Base-by-base conservation (phyloP, 495 filamentous ascomycete species). In the Penicillium simplicissimum region DNA sequence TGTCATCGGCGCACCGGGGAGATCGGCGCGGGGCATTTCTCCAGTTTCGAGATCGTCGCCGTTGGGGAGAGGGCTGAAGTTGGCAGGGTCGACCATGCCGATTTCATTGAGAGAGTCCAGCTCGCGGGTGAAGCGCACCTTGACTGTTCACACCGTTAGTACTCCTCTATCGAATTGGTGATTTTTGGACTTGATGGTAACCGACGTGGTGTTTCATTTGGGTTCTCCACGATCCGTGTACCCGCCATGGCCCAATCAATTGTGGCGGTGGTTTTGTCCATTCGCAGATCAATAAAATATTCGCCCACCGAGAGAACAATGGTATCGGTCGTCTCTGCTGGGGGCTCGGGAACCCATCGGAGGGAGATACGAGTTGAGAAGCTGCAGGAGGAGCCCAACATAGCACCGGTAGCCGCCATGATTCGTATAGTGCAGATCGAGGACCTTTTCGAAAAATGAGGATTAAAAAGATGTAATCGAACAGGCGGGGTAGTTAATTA, bases 161-260 rank as follows among this genome's bases (percentile, higher is more conserved):
- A 37, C n/a, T 36, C 10, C 4, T 52, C 19, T 5, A n/a, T 35
- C 6, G 15, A 43, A 25, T 11, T 25, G 2, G 4, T 4, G 14
- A 2, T 34, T 4, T 6, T 8, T 23, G 2, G 4, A 35, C 11
- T 10, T n/a, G 36, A 47, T 14, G 34, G 13, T 19, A 25, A 65
- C 59, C 7, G 10, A 65, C 63, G 25, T 3, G 63, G 63, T 52
- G 28, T 45, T 40, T 65, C 42, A 17, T 49, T 49, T 1, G 62
- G 62, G 33, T 61, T 65, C 42, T 65, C 59, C 8, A 38, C 59
- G 25, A 65, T 33, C 4, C 42, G 36, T 1, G 58, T 61, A 10
- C 64, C 67, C 3, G 67, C 67, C 42, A 70, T 67, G 0, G 62
- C 67, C 67, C 67, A 70, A 47, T 70, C 67, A 43, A 70, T 62